These are phyloP conservation scores for Penicillium sp. DNA, from an alignment of 2,329 filamentous ascomycete genomes.

Conservation along the genomic window DNA sequence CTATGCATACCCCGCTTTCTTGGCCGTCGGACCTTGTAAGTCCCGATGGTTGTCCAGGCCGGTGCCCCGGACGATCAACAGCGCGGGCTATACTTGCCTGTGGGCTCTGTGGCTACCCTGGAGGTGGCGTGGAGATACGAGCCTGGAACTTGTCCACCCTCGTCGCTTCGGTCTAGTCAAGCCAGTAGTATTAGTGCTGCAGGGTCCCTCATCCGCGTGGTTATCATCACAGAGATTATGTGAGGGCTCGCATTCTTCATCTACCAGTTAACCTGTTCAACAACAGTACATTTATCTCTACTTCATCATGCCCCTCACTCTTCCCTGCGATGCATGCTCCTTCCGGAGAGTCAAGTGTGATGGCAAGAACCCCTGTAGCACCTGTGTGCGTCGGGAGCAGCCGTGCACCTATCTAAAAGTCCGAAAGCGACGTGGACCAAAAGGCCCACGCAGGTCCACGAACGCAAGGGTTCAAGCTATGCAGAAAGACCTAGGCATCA, in stretches of 20 bases:
- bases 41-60: conserved; percentile 3
- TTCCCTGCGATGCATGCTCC: conserved; percentile 16
- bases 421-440: conserved; percentile 18
- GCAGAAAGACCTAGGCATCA: conserved; percentile 10
- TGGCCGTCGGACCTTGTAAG: not conserved
- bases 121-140: conserved; percentile 9
- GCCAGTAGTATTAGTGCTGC: conserved; percentile 3
- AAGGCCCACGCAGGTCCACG: conserved; percentile 11
- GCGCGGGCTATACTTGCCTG: conserved; percentile 8
- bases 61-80: conserved; percentile 7
- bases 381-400: conserved; percentile 14
- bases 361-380: conserved; percentile 16
- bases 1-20: conserved; percentile 15
- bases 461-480: conserved; percentile 15
- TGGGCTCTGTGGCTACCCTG: not conserved
- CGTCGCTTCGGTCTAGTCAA: not conserved
- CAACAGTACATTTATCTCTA: not conserved
- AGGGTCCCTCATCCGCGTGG: not conserved
- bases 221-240: not conserved
- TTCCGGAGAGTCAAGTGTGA: conserved; percentile 18
- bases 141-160: conserved; percentile 3
- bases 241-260: not conserved
- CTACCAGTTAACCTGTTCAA: not conserved
- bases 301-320: conserved; percentile 10
- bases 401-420: conserved; percentile 17